Conservation (phyloP, 345 rosid species). For the Kernera saxatilis region DNA sequence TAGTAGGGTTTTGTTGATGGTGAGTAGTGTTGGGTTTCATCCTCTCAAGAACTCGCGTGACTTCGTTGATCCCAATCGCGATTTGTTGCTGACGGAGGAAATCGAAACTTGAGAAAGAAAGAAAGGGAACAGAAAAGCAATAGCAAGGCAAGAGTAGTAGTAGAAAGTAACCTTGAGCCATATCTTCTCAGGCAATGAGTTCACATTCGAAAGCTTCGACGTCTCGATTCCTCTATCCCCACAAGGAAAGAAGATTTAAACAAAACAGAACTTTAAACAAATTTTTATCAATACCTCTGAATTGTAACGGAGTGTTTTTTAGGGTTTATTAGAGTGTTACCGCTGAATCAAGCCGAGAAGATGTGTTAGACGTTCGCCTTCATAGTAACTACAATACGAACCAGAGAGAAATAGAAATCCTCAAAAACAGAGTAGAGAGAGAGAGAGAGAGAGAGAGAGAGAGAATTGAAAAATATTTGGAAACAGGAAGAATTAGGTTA, state of each 20-base stretch:
- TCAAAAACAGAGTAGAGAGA: not conserved
- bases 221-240: conserved; percentile 43
- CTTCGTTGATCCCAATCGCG: conserved; percentile 80
- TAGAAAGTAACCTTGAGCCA: conserved; percentile 65
- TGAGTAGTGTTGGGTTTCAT: conserved; percentile 35
- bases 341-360: conserved; percentile 47
- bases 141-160: not conserved
- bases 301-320: not conserved
- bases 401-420: not conserved
- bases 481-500: not conserved
- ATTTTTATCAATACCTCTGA: no score
- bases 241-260: not conserved
- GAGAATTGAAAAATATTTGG: not conserved
- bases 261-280: no score
- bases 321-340: conserved; percentile 25
- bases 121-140: not conserved
- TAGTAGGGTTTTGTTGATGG: conserved; percentile 5
- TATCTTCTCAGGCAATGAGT: conserved; percentile 59
- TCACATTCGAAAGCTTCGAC: conserved; percentile 40
- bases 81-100: conserved; percentile 60
- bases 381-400: conserved; percentile 38
- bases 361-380: conserved; percentile 53
- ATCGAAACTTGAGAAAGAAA: not conserved
- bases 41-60: conserved; percentile 72
- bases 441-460: not conserved